phyloP scores from a whole-genome alignment of 2,329 filamentous ascomycete genomes.

The Malbranchea zuffiana region DNA sequence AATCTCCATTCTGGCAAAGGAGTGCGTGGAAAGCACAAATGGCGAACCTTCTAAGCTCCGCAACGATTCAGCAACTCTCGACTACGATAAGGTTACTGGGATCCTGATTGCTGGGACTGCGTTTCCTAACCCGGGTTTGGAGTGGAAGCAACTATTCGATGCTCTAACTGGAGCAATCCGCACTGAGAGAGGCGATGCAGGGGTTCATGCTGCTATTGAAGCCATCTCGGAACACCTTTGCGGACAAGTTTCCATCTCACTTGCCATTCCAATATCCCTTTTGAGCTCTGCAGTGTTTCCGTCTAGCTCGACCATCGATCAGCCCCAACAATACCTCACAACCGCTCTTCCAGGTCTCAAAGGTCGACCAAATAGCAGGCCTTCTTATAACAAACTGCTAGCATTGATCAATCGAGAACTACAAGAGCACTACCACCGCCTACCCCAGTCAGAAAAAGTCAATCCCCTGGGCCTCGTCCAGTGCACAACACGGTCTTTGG shows the following conservation, averaged over 20 bases:
- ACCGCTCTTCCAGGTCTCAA: background rate
- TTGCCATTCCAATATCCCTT: too few relatives aligned
- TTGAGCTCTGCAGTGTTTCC: conserved; percentile 11
- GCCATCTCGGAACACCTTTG: conserved; percentile 51
- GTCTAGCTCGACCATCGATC: background rate
- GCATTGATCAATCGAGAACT: conserved; percentile 41
- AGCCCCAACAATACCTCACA: background rate
- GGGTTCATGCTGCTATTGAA: conserved; percentile 58
- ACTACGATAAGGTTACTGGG: conserved; percentile 58
- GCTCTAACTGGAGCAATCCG: conserved; percentile 47
- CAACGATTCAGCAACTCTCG: conserved; percentile 47
- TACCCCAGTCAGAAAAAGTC: conserved; percentile 31
- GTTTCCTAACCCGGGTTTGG: conserved; percentile 21
- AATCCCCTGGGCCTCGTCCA: conserved; percentile 41
- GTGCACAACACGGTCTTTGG: conserved; percentile 44
- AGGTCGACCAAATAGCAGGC: background rate
- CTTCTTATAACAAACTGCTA: conserved; percentile 7
- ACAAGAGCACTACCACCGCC: conserved; percentile 42
- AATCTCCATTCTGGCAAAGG: conserved; percentile 24
- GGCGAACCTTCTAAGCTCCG: conserved; percentile 32
- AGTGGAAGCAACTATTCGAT: conserved; percentile 46
- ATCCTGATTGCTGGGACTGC: conserved; percentile 52
- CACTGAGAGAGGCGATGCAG: conserved; percentile 56
- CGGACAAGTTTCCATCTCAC: conserved; percentile 13
- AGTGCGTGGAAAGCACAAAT: conserved; percentile 32